phyloP scores from a whole-genome alignment of 805 yeast genomes.

The Wickerhamomyces chambardii region DNA sequence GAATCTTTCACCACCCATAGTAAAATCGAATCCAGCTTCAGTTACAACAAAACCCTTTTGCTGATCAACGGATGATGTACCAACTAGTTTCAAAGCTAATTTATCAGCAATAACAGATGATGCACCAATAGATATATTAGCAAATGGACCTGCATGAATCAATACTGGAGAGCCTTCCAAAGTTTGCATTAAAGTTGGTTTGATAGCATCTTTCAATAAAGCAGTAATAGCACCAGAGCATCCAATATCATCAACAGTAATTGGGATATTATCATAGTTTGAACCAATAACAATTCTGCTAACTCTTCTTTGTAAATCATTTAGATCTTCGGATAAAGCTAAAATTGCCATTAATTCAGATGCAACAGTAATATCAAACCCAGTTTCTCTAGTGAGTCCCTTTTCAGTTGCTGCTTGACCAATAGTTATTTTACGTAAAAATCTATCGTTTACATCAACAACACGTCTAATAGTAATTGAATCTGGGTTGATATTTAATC shows the following conservation, averaged over 20 bases:
- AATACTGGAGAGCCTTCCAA: constrained; percentile 96
- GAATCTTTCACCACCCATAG: constrained; percentile 99
- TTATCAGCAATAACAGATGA: constrained; percentile 90
- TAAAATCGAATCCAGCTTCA: constrained; percentile 97
- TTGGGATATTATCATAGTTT: constrained; percentile 62
- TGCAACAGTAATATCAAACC: constrained; percentile 95
- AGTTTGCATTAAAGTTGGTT: constrained; percentile 96
- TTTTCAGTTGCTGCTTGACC: constrained; percentile 94
- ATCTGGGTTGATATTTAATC: constrained; percentile 82
- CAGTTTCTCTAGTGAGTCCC: constrained; percentile 77
- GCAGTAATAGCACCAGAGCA: constrained; percentile 96
- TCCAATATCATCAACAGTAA: constrained; percentile 92
- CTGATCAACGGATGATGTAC: constrained; percentile 32
- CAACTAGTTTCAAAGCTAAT: constrained; percentile 86
- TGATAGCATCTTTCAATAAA: constrained; percentile 88
- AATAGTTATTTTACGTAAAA: constrained; percentile 78
- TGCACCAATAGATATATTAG: constrained; percentile 95
- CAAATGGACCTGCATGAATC: constrained; percentile 98
- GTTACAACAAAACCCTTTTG: constrained; percentile 85
- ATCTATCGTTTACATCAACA: constrained; percentile 89
- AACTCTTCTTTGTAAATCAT: constrained; percentile 80
- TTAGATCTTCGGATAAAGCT: constrained; percentile 70
- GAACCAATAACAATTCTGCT: constrained; percentile 89
- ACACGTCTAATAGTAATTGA: constrained; percentile 91
- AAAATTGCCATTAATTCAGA: constrained; percentile 94